Conservation (phyloP, 1,284 basidiomycete genomes). For the Agroathelia rolfsii region DNA sequence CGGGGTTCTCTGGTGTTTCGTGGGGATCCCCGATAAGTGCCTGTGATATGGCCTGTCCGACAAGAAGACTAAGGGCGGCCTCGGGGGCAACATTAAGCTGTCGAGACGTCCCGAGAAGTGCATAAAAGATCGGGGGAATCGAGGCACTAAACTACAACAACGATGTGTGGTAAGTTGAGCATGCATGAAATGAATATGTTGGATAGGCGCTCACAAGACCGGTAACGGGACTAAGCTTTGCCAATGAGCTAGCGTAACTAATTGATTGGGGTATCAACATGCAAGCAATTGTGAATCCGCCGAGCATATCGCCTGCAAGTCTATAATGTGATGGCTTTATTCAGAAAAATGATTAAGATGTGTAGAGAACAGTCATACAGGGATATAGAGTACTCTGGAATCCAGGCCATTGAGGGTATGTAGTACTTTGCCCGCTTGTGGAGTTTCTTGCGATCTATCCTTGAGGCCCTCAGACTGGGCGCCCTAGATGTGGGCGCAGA, state of each 20-base stretch:
- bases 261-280: constrained; percentile 90
- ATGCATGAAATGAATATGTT: constrained; percentile 10
- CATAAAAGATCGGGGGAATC: constrained; percentile 76
- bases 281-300: constrained; percentile 81
- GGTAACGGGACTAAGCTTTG: constrained; percentile 70
- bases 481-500: no score
- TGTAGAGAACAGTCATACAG: no score
- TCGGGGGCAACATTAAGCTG: constrained; percentile 86
- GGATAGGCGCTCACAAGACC: constrained; percentile 57
- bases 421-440: constrained; percentile 44
- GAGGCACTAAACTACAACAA: constrained; percentile 59
- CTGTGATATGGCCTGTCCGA: constrained; percentile 78
- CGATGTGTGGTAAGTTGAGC: constrained; percentile 8
- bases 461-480: no score
- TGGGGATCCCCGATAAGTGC: constrained; percentile 55
- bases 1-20: constrained; percentile 37
- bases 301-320: constrained; percentile 72
- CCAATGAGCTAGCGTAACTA: constrained; percentile 83
- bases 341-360: constrained; percentile 8
- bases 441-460: constrained; percentile 15
- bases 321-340: constrained; percentile 27
- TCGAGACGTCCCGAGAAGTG: constrained; percentile 75
- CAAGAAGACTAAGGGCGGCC: constrained; percentile 79
- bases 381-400: constrained; percentile 70
- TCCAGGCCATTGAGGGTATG: constrained; percentile 68